Base-by-base conservation (phyloP, 2,329 filamentous ascomycete genomes). In the Penicillium rolfsii region DNA sequence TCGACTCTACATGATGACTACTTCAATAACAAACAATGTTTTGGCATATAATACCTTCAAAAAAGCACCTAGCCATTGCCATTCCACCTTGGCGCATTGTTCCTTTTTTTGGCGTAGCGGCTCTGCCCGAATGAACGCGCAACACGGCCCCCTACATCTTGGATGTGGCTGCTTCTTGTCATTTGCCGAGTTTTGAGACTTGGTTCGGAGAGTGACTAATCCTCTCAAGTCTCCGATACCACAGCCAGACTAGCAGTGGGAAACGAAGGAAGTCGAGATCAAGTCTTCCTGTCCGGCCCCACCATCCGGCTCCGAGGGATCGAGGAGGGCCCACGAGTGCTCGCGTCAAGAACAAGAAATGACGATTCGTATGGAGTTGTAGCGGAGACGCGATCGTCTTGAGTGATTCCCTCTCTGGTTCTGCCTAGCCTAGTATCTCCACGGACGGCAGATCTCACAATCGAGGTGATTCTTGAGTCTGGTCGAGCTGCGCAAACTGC, bases 231-330 rank as follows among this genome's bases (percentile, higher is more conserved):
- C 45, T n/a, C 14, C 14, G 19, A 48, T n/a, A 12, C 48, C 1
- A 35, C 35, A 35, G 46, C n/a, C 14, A 50, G 28, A 14, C 16
- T 19, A 19, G n/a, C 28, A 54, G 38, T 16, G 40, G 22, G 22
- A 40, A 48, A 38, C 24, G 55, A 52, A 55, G 30, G 52, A 59
- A 22, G 48, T 50, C 24, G 7, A 48, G 14, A 7, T 30, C 12
- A 36, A 40, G 58, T 56, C n/a, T 35, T 30, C 28, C 9, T 14
- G 19, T 48, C 60, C 69, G 71, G 71, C 70, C 71, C 71, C 71
- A 71, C 71, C 69, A 71, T 67, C 71, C 71, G 71, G 58, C 41
- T 62, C 56, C 61, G 61, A 64, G 46, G 52, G 65, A 9, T 55
- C 61, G 61, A 64, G 46, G 52, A 66, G 8, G 46, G 28, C 35